Percentiles rank a stretch among this genome's conserved stretches.
Conservation (phyloP, 2,329 filamentous ascomycete genomes). For the Colletotrichum zoysiae region DNA sequence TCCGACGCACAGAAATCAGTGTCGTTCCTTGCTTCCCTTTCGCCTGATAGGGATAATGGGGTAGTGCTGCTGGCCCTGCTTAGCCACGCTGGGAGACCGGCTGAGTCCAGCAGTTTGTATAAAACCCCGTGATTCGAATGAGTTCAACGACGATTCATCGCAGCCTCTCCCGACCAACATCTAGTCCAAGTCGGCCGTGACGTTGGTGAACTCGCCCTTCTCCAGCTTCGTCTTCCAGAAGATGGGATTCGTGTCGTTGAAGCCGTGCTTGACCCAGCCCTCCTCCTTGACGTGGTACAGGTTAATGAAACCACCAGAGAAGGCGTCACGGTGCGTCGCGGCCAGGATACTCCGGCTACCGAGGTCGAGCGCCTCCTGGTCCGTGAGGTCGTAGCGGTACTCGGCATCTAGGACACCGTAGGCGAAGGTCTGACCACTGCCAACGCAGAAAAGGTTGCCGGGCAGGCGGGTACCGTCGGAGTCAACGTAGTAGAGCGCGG, state of each 20-base stretch:
- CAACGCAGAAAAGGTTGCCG: conserved; percentile 98
- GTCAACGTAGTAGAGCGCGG: conserved; percentile 99
- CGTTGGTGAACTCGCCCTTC: conserved; percentile 98
- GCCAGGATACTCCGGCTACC: conserved; percentile 93
- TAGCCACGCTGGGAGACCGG: not conserved
- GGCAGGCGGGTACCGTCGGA: conserved; percentile 92
- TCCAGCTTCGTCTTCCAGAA: conserved; percentile 99
- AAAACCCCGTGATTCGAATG: conserved; percentile 3
- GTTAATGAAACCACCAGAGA: conserved; percentile 98
- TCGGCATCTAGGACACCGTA: conserved; percentile 98
- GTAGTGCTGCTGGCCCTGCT: not conserved
- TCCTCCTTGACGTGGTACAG: conserved; percentile 99
- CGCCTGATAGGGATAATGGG: conserved; percentile 1
- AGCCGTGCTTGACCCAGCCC: conserved; percentile 98
- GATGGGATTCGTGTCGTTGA: conserved; percentile 97
- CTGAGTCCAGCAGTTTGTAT: not conserved
- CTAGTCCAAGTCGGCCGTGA: conserved; percentile 81
- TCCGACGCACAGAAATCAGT: conserved; percentile 3
- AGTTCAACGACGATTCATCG: conserved; percentile 23
- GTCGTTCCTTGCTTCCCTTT: conserved; percentile 12
- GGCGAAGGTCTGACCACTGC: conserved; percentile 97
- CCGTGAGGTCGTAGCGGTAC: conserved; percentile 89
- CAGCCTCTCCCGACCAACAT: conserved; percentile 13
- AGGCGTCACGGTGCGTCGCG: conserved; percentile 97
- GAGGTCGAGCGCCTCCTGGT: conserved; percentile 90